Evolutionary conservation across 1,284 basidiomycete species (phyloP).

Genomic region (Fomitiporia mediterranea): DNA sequence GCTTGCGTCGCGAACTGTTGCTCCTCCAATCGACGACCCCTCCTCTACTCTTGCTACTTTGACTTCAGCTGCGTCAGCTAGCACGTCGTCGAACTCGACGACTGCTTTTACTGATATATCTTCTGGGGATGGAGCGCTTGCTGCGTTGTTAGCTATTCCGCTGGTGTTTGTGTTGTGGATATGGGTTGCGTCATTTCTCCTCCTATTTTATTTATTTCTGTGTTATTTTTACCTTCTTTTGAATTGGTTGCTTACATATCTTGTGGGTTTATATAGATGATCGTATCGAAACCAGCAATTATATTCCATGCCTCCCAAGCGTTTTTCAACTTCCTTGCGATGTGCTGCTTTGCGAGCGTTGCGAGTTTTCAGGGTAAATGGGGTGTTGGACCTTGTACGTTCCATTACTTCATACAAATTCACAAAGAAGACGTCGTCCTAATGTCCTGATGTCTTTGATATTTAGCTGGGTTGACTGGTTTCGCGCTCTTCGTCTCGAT

Average conservation of each 20-base stretch:
- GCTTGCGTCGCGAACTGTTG: constrained; percentile 14
- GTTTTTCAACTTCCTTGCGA: constrained; percentile 86
- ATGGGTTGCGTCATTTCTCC: constrained; percentile 46
- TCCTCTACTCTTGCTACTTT: constrained; percentile 3
- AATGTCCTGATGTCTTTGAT: constrained; percentile 5
- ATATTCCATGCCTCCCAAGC: constrained; percentile 68
- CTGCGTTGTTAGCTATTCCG: constrained; percentile 59
- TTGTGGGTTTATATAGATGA: constrained; percentile 53
- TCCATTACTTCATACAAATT: background rate
- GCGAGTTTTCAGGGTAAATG: constrained; percentile 83
- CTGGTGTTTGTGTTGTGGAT: constrained; percentile 58
- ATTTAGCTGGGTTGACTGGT: constrained; percentile 75
- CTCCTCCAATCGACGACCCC: constrained; percentile 6
- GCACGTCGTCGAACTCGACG: constrained; percentile 10
- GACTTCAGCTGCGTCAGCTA: constrained; percentile 15
- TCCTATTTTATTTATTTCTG: constrained; percentile 22
- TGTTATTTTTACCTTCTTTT: background rate
- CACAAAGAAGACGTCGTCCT: too few species aligned
- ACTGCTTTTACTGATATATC: background rate
- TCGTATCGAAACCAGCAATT: constrained; percentile 75
- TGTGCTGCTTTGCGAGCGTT: constrained; percentile 83
- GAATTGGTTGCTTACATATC: background rate
- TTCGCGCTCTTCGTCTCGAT: constrained; percentile 82
- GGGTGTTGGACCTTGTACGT: constrained; percentile 78
- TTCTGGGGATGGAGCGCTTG: constrained; percentile 41